Conservation (phyloP, 2,329 filamentous ascomycete species). For the Talaromyces rugulosus region DNA sequence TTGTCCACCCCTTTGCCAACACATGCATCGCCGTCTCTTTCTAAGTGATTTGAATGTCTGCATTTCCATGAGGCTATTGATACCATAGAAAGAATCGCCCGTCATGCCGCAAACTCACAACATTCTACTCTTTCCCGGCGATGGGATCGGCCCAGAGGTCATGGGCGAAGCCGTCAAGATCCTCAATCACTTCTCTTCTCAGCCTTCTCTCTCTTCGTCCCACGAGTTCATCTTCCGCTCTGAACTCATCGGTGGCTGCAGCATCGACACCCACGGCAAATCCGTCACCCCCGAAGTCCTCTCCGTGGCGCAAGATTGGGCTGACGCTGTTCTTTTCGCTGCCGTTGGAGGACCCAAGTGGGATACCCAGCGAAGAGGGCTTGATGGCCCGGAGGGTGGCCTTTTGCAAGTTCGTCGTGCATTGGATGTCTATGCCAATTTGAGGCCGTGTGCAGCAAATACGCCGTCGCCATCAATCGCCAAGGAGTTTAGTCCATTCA, state of each 20-base stretch:
- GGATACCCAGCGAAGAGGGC: conserved; percentile 62
- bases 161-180: conserved; percentile 51
- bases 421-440: conserved; percentile 83
- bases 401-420: conserved; percentile 81
- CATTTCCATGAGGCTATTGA: neutral
- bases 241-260: conserved; percentile 79
- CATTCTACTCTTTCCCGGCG: conserved; percentile 71
- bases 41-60: neutral
- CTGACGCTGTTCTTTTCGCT: conserved; percentile 81
- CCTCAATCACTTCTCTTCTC: conserved; percentile 57
- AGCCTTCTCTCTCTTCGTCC: conserved; percentile 52
- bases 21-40: neutral
- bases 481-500: conserved; percentile 75
- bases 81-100: neutral
- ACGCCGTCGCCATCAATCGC: conserved; percentile 68
- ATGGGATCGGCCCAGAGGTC: conserved; percentile 78
- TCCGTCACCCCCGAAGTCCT: conserved; percentile 77
- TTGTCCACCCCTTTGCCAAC: neutral
- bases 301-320: conserved; percentile 64
- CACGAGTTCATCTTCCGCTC: conserved; percentile 77
- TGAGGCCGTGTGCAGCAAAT: conserved; percentile 73
- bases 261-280: conserved; percentile 72
- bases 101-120: conserved; percentile 49
- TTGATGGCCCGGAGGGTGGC: conserved; percentile 82
- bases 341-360: conserved; percentile 91